Evolutionary conservation across 1,284 basidiomycete genomes (phyloP), one percentile per base, ranked within the genome.

Genomic region (Inonotus obliquus): DNA sequence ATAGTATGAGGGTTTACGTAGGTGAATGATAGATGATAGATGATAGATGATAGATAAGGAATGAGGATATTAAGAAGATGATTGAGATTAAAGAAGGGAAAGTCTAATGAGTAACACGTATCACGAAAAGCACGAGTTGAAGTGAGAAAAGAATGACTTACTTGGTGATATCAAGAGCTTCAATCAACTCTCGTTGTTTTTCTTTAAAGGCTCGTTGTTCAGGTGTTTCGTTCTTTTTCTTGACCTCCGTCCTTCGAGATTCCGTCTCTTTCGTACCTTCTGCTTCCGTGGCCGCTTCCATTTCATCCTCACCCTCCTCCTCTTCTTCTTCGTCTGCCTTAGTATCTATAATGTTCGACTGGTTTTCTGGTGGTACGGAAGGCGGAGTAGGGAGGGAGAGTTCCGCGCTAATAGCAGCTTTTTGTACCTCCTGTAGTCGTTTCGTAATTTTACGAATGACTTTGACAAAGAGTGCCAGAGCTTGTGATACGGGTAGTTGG

Each of bases 391-490:
- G 4, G 17, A 57, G 25, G 1, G 82, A 80, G 11, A 86, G 77
- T 68, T 79, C 78, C 5, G 79, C 83, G 32, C 81, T 85, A 62
- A 96, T 84, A 2, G 86, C 88, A 11, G 79, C 82, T 73, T 92
- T 92, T 70, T 94, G 92, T 23, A 98, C 81, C 59, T 92, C 89
- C 59, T 89, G 81, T 54, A 99, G 76, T 32, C 83, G 79, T 68
- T 91, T 91, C 66, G 85, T 86, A 63, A 98, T 83, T 75, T 95
- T 93, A 58, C 94, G 86, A 57, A 98, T 78, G 35, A 94, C 81
- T 77, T 99, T 98, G 68, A 89, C 89, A 73, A 99, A 96, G 41
- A 98, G 79, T 0, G 96, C 96, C 14, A 99, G 81, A 0, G 86
- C 82, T 74, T 99, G 96, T 2, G 89, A 89, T 23, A 94, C 86